Conservation (phyloP, 345 rosid species). For the Theobroma cacao region DNA sequence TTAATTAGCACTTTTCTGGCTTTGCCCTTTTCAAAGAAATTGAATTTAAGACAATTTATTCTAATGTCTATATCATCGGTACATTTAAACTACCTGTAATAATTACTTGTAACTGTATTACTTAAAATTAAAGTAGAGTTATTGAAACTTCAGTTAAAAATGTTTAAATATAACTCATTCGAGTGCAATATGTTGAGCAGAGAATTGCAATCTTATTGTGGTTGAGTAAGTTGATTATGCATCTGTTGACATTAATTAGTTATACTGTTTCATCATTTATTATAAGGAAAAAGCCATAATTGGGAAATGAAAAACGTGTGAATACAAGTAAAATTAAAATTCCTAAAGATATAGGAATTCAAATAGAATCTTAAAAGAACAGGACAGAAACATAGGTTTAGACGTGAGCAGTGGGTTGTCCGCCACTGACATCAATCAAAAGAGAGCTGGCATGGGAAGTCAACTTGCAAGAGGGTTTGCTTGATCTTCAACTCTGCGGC, state of each 20-base stretch:
- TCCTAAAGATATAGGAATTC: no score
- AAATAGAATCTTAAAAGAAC: not conserved
- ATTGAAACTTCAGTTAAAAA: not conserved
- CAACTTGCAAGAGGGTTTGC: not conserved
- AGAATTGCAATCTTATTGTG: no score
- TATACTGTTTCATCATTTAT: no score
- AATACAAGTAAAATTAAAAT: no score
- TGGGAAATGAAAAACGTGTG: no score
- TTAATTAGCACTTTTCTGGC: no score
- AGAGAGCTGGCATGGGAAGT: not conserved
- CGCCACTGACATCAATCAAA: not conserved
- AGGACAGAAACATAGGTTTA: not conserved
- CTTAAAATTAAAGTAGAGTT: not conserved
- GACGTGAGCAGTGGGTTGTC: not conserved
- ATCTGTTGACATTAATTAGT: no score
- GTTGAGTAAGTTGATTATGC: no score
- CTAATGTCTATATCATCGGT: not conserved
- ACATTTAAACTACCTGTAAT: not conserved
- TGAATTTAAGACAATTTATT: not conserved
- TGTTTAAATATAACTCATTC: not conserved
- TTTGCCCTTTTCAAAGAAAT: not conserved
- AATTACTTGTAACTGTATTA: not conserved
- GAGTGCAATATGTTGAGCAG: no score
- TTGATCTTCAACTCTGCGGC: not conserved
- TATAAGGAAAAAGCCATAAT: no score